Evolutionary conservation across 306 rosid genomes (phyloP), one percentile per base, ranked within the genome.

Genomic region (Fragaria ananassa): DNA sequence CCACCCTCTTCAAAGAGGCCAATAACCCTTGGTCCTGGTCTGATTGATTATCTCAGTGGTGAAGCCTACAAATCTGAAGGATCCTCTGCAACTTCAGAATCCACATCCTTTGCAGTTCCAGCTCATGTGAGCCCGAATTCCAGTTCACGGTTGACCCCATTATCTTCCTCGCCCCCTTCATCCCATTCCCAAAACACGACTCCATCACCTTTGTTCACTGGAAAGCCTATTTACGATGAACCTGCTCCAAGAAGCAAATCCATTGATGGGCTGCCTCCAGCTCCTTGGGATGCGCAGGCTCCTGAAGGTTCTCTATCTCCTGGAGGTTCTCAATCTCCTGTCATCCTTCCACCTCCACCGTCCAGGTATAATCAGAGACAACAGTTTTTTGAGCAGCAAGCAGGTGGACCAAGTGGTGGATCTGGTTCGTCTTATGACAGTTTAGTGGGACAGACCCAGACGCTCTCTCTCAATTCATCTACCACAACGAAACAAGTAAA

Each of bases 1-100:
- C 99, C 96, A 27, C 98, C 98, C 3, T 75, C 98, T 37, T 80
- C 97, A 27, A 87, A 76, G 84, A 89, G 71, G 83, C 97, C 97
- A 8, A 86, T 85, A 73, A 72, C 79, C 77, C 72, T 86, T 46
- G 90, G 87, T 70, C 65, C 91, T 37, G 83, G 91, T 67, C 46
- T 76, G 84, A 78, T 96, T 41, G 99, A 96, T 85, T 96, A 89
- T 84, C 93, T 96, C 70, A 96, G 99, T 53, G 99, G 99, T 2
- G 98, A 92, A 74, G 51, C 82, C 72, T 92, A 92, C 81, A 96
- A 91, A 86, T 78, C 91, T 53, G 90, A 75, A 77, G 90, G 72
- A 77, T 75, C 83, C 45, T 0, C 27, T 14, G 81, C 74, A 75
- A 83, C 87, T 70, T 60, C 93, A 7, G 76, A 85, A 70, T 84